Base-by-base conservation (phyloP, 2,329 filamentous ascomycete species). In the Cytospora piceae region DNA sequence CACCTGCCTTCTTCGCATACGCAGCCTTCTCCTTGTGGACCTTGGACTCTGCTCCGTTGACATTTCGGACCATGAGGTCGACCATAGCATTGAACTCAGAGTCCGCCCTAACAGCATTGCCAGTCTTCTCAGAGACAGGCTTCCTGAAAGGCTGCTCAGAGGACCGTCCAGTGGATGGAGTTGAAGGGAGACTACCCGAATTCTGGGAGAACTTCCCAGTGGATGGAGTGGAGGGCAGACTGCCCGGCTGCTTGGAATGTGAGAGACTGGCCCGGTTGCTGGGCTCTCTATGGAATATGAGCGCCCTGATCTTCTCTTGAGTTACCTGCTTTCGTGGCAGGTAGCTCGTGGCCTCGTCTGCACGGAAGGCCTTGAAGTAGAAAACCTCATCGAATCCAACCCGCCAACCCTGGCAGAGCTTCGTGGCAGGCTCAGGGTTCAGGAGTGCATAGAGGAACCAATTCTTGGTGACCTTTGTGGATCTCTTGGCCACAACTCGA, bases 401-500 rank as follows among this genome's bases (percentile, higher is more conserved):
- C 24, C 57, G 61, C 58, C 52, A 65, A 14, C 58, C 63, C 31
- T 61, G 58, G 14, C 62, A 64, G 27, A 62, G 53, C 9, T 52
- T 34, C 15, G 39, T 53, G 20, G 2, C 8, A 15, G 15, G 24
- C 8, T n/a, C 22, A 11, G 39, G 32, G 1, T 24, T 22, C 14
- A 56, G 14, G 39, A 65, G 9, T 14, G 63, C 63, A 46, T 65
- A 65, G 12, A 65, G 31, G 20, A 53, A 46, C 58, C 54, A 52
- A 20, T n/a, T 29, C 32, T 62, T 58, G 7, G 59, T 49, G 17
- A 22, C 17, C n/a, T 46, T 65, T 42, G 24, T 31, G 24, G 34
- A 52, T 42, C 31, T 54, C 20, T 65, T 65, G 32, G 58, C 63
- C 29, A 65, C 63, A 29, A 65, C 58, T 6, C 63, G 61, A 17